Evolutionary conservation across 2,329 filamentous ascomycete genomes (phyloP).

Genomic region (Ophiostoma populinum): DNA sequence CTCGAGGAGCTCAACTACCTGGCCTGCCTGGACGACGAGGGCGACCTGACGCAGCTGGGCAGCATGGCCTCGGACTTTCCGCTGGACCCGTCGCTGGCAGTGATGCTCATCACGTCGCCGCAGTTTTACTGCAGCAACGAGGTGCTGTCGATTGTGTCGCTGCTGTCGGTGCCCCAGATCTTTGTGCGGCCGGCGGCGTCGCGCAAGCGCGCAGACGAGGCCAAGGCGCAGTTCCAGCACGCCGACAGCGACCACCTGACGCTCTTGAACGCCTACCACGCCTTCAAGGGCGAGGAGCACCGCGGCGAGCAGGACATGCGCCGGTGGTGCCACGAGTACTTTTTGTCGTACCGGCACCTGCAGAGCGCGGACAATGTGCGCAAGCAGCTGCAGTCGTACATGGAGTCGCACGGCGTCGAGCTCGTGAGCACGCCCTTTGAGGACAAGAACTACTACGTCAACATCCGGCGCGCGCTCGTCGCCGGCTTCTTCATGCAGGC

Average conservation of each 20-base stretch:
- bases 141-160: constrained; percentile 82
- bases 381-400: constrained; percentile 79
- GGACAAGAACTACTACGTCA: constrained; percentile 95
- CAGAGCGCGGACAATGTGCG: constrained; percentile 91
- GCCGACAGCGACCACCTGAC: constrained; percentile 90
- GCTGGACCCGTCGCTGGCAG: constrained; percentile 79
- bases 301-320: constrained; percentile 49
- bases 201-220: constrained; percentile 85
- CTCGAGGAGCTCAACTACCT: constrained; percentile 96
- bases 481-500: constrained; percentile 99
- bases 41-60: constrained; percentile 74
- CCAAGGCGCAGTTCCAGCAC: constrained; percentile 89
- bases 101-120: constrained; percentile 94
- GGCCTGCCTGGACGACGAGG: constrained; percentile 89
- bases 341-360: constrained; percentile 74
- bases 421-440: constrained; percentile 79
- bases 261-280: constrained; percentile 93
- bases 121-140: constrained; percentile 99
- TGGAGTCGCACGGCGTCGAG: constrained; percentile 81
- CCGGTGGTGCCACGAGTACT: constrained; percentile 95
- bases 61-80: constrained; percentile 87
- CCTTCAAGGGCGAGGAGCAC: constrained; percentile 66
- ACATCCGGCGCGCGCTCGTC: constrained; percentile 83
- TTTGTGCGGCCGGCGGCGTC: constrained; percentile 76
- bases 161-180: constrained; percentile 86